phyloP scores from a whole-genome alignment of 2,329 filamentous ascomycete genomes.

The Boeremia exigua region DNA sequence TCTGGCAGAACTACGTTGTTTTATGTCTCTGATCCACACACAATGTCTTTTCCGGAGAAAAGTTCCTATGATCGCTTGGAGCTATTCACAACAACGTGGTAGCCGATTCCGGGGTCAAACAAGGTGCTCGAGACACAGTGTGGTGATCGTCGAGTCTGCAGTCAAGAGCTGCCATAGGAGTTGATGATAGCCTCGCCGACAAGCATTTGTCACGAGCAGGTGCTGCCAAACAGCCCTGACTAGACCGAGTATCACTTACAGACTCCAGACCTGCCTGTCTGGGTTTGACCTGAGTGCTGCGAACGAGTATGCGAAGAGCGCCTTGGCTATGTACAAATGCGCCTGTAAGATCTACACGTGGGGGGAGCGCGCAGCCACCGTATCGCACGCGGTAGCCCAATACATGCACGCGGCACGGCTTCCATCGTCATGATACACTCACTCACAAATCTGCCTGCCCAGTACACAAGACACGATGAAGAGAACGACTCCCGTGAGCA shows the following conservation, averaged over 20 bases:
- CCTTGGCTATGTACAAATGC: neutral
- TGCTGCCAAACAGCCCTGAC: too few species aligned
- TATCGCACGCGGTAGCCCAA: neutral
- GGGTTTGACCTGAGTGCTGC: neutral
- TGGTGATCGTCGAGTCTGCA: conserved; percentile 11
- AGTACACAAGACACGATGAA: conserved; percentile 15
- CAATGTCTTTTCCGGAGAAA: neutral
- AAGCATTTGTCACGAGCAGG: neutral
- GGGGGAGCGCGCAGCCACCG: neutral
- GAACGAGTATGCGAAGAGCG: neutral
- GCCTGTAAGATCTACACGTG: neutral
- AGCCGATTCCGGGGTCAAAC: neutral
- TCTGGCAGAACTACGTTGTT: neutral
- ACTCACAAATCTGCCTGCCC: conserved; percentile 11
- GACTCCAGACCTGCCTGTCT: neutral
- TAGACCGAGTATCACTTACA: neutral
- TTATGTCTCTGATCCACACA: neutral
- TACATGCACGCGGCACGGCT: neutral
- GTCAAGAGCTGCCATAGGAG: neutral
- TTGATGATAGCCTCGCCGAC: conserved; percentile 2
- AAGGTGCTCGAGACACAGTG: conserved; percentile 19
- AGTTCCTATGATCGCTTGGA: neutral
- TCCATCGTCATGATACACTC: neutral
- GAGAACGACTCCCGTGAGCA: conserved; percentile 2
- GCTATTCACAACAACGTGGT: neutral